Evolutionary conservation across 2,329 filamentous ascomycete genomes (phyloP).

Genomic region (Claviceps cyperi): DNA sequence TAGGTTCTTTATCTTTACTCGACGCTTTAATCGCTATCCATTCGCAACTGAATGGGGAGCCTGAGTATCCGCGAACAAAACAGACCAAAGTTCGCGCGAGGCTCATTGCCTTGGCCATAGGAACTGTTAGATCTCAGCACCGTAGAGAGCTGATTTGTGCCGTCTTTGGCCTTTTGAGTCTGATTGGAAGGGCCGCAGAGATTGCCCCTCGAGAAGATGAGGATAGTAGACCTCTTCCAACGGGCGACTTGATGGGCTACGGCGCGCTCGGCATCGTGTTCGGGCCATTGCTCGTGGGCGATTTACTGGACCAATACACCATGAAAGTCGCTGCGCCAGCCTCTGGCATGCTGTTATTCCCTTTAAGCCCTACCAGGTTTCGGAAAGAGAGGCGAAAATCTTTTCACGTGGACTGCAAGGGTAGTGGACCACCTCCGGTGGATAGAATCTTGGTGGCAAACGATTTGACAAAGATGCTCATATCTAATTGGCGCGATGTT

Average conservation of each 20-base stretch:
- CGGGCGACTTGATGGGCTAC: conserved; percentile 49
- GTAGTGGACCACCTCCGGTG: conserved; percentile 19
- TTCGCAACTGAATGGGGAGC: conserved; percentile 36
- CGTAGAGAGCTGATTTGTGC: conserved; percentile 50
- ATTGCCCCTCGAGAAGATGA: conserved; percentile 36
- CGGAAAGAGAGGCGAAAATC: conserved; percentile 14
- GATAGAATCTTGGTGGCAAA: conserved; percentile 46
- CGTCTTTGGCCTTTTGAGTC: conserved; percentile 49
- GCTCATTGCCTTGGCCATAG: conserved; percentile 50
- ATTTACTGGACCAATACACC: conserved; percentile 37
- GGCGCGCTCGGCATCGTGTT: conserved; percentile 48
- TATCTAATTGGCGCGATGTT: conserved; percentile 50
- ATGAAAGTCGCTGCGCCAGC: conserved; percentile 29
- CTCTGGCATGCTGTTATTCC: conserved; percentile 27
- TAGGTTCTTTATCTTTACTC: conserved; percentile 47
- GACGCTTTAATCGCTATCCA: conserved; percentile 48
- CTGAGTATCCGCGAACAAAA: conserved; percentile 37
- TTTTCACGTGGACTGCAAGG: conserved; percentile 6
- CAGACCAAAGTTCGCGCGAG: conserved; percentile 43
- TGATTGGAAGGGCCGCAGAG: conserved; percentile 45
- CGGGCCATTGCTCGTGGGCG: conserved; percentile 47
- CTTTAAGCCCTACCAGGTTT: conserved; percentile 27
- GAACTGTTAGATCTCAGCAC: conserved; percentile 42
- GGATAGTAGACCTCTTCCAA: conserved; percentile 35
- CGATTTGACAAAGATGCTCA: conserved; percentile 48